Percentiles rank a stretch among this genome's conserved stretches.
phyloP scores from a whole-genome alignment of 345 rosid species.

The Dovyalis caffra region DNA sequence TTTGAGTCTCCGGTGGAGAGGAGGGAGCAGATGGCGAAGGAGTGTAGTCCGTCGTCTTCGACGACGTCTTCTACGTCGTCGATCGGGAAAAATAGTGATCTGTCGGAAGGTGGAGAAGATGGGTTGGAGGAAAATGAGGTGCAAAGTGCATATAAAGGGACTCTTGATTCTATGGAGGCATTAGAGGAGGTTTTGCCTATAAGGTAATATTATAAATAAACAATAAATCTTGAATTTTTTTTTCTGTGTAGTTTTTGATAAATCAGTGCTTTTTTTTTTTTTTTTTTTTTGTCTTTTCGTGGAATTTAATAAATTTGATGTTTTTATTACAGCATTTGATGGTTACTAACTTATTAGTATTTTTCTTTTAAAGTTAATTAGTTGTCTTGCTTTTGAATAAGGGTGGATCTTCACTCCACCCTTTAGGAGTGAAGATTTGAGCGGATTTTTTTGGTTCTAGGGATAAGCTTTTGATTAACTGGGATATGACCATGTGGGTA shows the following conservation, averaged over 20 bases:
- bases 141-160: slow-evolving; percentile 24
- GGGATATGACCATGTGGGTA: neutral
- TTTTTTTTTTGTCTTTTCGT: neutral
- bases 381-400: neutral
- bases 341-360: too few relatives aligned
- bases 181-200: slow-evolving; percentile 27
- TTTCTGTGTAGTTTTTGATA: neutral
- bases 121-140: slow-evolving; percentile 27
- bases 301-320: neutral
- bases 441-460: too few relatives aligned
- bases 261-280: too few relatives aligned
- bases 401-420: too few relatives aligned
- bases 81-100: slow-evolving; percentile 32
- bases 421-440: neutral
- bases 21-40: slow-evolving; percentile 9
- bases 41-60: slow-evolving; percentile 18
- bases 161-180: slow-evolving; percentile 25
- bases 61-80: slow-evolving; percentile 22
- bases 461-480: neutral
- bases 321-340: neutral
- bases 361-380: neutral
- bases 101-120: slow-evolving; percentile 16
- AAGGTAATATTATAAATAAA: slow-evolving; percentile 10
- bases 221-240: neutral
- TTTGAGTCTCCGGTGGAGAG: slow-evolving; percentile 11